Evolutionary conservation across 169 alveolate genomes (phyloP).

Genomic region (Ichthyophthirius multifiliis): DNA sequence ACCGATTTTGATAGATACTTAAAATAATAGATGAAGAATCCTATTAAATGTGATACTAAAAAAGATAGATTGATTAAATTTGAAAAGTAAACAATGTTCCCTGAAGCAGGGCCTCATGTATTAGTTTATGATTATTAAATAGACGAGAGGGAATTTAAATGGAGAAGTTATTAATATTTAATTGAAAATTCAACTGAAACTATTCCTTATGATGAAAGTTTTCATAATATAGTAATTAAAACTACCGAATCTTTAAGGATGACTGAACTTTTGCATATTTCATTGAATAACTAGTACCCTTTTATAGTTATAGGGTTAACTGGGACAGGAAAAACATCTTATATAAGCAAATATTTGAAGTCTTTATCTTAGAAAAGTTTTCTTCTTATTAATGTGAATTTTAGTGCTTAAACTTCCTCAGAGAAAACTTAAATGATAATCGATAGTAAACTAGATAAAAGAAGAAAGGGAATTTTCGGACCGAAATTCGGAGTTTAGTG

Average conservation of each 20-base stretch:
- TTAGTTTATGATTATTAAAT: constrained; percentile 64
- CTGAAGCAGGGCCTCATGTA: constrained; percentile 56
- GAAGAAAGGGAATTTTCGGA: constrained; percentile 79
- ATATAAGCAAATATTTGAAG: constrained; percentile 45
- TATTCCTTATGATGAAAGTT: constrained; percentile 58
- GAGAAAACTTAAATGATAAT: constrained; percentile 60
- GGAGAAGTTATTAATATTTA: constrained; percentile 68
- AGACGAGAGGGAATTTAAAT: constrained; percentile 55
- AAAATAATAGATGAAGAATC: constrained; percentile 45
- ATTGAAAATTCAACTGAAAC: constrained; percentile 41
- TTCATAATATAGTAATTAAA: constrained; percentile 66
- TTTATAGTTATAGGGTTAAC: constrained; percentile 78
- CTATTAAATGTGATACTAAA: constrained; percentile 22
- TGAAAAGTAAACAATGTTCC: constrained; percentile 36
- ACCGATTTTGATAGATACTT: constrained; percentile 44
- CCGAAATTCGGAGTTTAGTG: constrained; percentile 73
- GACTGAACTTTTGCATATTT: constrained; percentile 55
- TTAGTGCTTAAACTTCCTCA: constrained; percentile 69
- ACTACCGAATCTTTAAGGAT: constrained; percentile 72
- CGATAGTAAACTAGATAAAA: constrained; percentile 69
- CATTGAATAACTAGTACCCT: constrained; percentile 55
- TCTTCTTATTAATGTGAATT: constrained; percentile 57
- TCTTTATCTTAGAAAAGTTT: constrained; percentile 46
- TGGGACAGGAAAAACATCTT: constrained; percentile 81
- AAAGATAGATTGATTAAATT: constrained; percentile 43